Evolutionary conservation across 768 basidiomycete species (phyloP).

Genomic region (Macrolepiota dolichaula): DNA sequence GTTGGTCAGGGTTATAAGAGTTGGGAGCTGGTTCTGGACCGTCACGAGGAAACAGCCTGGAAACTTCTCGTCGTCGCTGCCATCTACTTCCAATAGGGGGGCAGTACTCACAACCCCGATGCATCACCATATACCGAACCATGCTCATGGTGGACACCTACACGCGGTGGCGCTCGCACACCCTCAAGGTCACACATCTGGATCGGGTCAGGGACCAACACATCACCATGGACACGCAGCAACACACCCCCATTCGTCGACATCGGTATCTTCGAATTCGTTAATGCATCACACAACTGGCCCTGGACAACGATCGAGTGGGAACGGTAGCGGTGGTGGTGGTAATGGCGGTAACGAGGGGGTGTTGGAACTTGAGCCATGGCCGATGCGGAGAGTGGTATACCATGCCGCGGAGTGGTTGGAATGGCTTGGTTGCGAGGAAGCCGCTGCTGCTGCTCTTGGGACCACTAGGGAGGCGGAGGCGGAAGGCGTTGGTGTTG

Average conservation of each 20-base stretch:
- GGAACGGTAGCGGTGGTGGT: slow-evolving; percentile 23
- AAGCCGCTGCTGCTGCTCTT: slow-evolving; percentile 30
- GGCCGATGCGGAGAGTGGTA: slow-evolving; percentile 49
- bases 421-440: slow-evolving; percentile 61
- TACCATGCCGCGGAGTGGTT: slow-evolving; percentile 61
- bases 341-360: slow-evolving; percentile 21
- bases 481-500: slow-evolving; percentile 9
- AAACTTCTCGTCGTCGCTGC: slow-evolving; percentile 6
- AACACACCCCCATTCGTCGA: background rate
- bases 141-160: slow-evolving; percentile 9
- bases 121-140: slow-evolving; percentile 7
- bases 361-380: slow-evolving; percentile 44
- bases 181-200: background rate
- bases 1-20: slow-evolving; percentile 51
- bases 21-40: slow-evolving; percentile 55
- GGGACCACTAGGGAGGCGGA: slow-evolving; percentile 11
- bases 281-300: background rate
- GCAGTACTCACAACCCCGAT: background rate
- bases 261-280: background rate
- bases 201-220: background rate
- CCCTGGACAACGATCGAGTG: slow-evolving; percentile 11
- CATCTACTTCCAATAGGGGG: background rate
- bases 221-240: background rate
- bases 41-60: slow-evolving; percentile 27
- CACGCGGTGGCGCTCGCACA: slow-evolving; percentile 7